Evolutionary conservation across 208 protist genomes (phyloP), one percentile per base, ranked within the genome.

Genomic region (Leishmania mexicana): DNA sequence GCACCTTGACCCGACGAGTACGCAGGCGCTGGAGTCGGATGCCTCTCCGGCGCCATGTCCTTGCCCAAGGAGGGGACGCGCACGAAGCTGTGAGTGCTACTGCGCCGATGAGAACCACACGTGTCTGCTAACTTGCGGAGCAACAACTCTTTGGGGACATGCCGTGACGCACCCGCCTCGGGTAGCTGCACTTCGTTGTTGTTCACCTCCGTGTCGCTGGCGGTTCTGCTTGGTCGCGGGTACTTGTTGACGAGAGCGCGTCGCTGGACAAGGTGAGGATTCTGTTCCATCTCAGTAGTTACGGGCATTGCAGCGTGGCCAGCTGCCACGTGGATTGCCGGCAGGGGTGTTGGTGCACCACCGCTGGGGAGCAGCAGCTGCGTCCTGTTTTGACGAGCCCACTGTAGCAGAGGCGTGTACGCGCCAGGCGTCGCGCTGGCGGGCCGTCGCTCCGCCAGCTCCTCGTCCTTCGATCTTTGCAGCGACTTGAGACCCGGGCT

Each of bases 221-320:
- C 3, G 19, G 19, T 40, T 6, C 28, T 54, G 60, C 60, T 71
- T 6, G 45, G 21, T 31, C 45, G 62, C 11, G 1, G 60, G 24
- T n/a, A 35, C 58, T 79, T 64, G 11, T 67, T 24, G 1, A 31
- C 45, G 8, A 58, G 42, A 17, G 35, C 38, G 3, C 31, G 38
- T 13, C 58, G 72, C 74, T 58, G 67, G 49, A 15, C 49, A 10
- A 64, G n/a, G 54, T 35, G 75, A 24, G 75, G 53, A 1, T 57
- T 68, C 21, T 57, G 64, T 49, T 83, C 75, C 28, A 60, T 70
- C 19, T 75, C 75, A 1, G 74, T 45, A 2, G 80, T 51, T 7
- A 54, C 53, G 19, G 64, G 54, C 17, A 68, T 58, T 11, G 80
- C 57, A 31, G 70, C 75, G 40, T 58, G 19, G 3, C 53, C 65